A percentile compares a stretch with the other conserved stretches of the same genome.
phyloP scores from a whole-genome alignment of 129 eudicot species.

The Chrysanthemum makinoi region DNA sequence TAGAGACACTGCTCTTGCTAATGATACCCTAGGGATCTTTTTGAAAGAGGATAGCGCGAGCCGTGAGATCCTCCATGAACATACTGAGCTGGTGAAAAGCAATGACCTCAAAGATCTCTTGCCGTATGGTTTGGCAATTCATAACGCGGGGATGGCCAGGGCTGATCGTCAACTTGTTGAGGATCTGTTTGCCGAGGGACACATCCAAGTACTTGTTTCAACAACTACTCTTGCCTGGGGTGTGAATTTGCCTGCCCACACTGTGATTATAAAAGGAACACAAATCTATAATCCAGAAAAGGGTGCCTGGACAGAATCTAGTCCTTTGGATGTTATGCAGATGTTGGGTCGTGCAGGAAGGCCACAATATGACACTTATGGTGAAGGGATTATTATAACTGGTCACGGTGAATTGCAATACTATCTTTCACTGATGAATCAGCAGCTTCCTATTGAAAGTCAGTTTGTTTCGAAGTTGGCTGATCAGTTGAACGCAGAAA shows the following conservation, averaged over 20 bases:
- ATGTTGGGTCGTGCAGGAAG: conserved; percentile 99
- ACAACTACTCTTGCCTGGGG: conserved; percentile 99
- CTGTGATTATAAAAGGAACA: conserved; percentile 93
- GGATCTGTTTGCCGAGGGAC: conserved; percentile 78
- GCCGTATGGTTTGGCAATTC: conserved; percentile 93
- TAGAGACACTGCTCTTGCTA: conserved; percentile 80
- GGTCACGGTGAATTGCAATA: conserved; percentile 78
- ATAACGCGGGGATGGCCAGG: conserved; percentile 89
- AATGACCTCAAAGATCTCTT: conserved; percentile 80
- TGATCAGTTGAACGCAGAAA: conserved; percentile 94
- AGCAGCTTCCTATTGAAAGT: conserved; percentile 97
- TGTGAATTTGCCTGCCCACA: conserved; percentile 89
- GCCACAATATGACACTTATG: conserved; percentile 89
- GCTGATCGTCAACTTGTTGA: conserved; percentile 84
- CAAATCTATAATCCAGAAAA: conserved; percentile 95
- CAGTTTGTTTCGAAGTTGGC: conserved; percentile 88
- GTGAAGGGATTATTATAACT: conserved; percentile 96
- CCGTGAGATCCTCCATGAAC: conserved; percentile 73
- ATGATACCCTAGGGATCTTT: conserved; percentile 69
- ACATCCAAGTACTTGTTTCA: conserved; percentile 88
- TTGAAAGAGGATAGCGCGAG: conserved; percentile 85
- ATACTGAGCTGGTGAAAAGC: conserved; percentile 81
- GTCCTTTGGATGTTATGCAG: conserved; percentile 98
- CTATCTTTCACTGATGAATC: conserved; percentile 88
- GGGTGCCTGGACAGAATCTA: conserved; percentile 94